A percentile compares a stretch with the other conserved stretches of the same genome.
phyloP scores from a whole-genome alignment of 345 rosid species.

The Clausena lansium region DNA sequence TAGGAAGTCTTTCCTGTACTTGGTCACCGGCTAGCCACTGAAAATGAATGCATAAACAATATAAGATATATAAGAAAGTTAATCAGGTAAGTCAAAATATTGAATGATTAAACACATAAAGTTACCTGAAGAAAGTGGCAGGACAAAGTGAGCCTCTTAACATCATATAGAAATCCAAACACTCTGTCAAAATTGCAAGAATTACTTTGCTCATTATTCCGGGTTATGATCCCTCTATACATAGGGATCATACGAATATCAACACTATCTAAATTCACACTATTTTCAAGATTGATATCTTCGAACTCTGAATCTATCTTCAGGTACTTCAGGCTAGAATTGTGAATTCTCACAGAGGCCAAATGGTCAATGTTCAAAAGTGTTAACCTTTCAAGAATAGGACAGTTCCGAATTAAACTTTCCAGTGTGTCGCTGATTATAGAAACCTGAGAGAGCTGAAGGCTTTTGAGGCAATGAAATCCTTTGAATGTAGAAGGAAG shows the following conservation, averaged over 20 bases:
- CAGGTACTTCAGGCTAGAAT: slow-evolving; percentile 30
- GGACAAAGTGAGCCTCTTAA: slow-evolving; percentile 25
- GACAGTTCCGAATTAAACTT: slow-evolving; percentile 25
- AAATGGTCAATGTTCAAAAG: slow-evolving; percentile 25
- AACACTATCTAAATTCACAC: slow-evolving; percentile 20
- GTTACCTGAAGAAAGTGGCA: slow-evolving; percentile 34
- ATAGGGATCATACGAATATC: slow-evolving; percentile 28
- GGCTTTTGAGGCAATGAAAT: slow-evolving; percentile 28
- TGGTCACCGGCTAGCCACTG: slow-evolving; percentile 27
- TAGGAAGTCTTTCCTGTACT: slow-evolving; percentile 20
- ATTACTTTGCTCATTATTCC: slow-evolving; percentile 8
- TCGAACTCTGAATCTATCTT: slow-evolving; percentile 29
- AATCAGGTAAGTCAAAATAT: neutral
- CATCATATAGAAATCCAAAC: slow-evolving; percentile 21
- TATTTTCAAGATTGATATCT: slow-evolving; percentile 26
- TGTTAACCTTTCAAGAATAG: slow-evolving; percentile 28
- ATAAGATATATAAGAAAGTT: neutral
- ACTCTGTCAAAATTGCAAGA: slow-evolving; percentile 24
- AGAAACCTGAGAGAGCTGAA: slow-evolving; percentile 24
- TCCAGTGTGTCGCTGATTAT: slow-evolving; percentile 22
- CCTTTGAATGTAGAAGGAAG: slow-evolving; percentile 26
- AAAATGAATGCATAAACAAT: neutral
- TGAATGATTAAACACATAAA: neutral
- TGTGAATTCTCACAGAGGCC: slow-evolving; percentile 25
- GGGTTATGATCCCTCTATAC: neutral